Evolutionary conservation across 1,284 basidiomycete species (phyloP).

Genomic region (Ceratobasidium sp.): DNA sequence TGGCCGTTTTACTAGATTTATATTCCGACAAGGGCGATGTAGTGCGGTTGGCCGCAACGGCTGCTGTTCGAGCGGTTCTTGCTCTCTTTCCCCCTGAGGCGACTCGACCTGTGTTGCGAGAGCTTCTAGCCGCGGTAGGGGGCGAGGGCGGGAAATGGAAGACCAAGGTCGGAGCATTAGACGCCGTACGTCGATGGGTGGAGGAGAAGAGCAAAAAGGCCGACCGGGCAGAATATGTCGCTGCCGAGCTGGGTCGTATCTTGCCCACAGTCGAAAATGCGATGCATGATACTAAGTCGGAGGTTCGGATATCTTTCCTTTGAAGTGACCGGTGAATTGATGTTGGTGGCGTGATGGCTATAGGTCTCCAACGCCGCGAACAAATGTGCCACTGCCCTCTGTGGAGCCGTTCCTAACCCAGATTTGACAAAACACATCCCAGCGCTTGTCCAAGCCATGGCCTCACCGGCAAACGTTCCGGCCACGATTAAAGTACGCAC

Average conservation of each 20-base stretch:
- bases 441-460: constrained; percentile 95
- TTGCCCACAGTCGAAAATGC: constrained; percentile 90
- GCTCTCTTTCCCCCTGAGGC: constrained; percentile 90
- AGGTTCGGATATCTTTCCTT: constrained; percentile 67
- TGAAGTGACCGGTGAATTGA: constrained; percentile 42
- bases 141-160: constrained; percentile 84
- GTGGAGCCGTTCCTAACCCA: constrained; percentile 92
- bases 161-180: constrained; percentile 93
- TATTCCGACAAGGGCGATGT: constrained; percentile 97
- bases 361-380: constrained; percentile 90
- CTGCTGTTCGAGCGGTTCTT: constrained; percentile 88
- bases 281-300: constrained; percentile 98
- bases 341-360: constrained; percentile 6
- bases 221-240: constrained; percentile 84
- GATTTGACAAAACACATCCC: constrained; percentile 94
- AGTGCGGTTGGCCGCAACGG: constrained; percentile 83
- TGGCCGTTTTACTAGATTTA: constrained; percentile 86
- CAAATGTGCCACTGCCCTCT: constrained; percentile 95
- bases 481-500: constrained; percentile 97
- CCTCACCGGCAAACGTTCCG: constrained; percentile 84
- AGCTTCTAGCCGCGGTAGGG: constrained; percentile 69
- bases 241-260: constrained; percentile 84
- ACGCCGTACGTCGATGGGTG: constrained; percentile 84
- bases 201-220: constrained; percentile 77
- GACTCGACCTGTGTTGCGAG: constrained; percentile 79